Percentiles rank a stretch among this genome's conserved stretches.
phyloP scores from a whole-genome alignment of 345 rosid genomes.

The Geranium brycei region DNA sequence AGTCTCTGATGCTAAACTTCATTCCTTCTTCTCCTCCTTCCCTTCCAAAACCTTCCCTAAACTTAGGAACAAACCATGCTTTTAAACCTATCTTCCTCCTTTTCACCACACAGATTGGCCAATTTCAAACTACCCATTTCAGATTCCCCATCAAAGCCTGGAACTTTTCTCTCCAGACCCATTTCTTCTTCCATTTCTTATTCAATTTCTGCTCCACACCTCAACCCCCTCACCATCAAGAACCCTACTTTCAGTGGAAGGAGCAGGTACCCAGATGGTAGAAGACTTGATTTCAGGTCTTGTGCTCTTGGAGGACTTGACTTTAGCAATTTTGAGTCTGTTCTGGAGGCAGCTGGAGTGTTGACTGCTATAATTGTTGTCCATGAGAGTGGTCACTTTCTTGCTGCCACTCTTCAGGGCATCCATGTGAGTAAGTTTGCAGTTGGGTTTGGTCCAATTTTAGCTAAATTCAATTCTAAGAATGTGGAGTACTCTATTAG shows the following conservation, averaged over 20 bases:
- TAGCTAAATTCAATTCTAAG: constrained; percentile 72
- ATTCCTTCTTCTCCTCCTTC: neutral
- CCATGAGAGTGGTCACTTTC: constrained; percentile 82
- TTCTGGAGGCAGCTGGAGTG: constrained; percentile 65
- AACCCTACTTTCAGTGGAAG: constrained; percentile 24
- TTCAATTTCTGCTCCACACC: constrained; percentile 20
- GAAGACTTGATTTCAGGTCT: constrained; percentile 29
- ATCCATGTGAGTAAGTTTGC: constrained; percentile 96
- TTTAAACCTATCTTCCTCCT: constrained; percentile 38
- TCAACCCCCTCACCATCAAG: constrained; percentile 16
- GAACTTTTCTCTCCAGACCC: constrained; percentile 33
- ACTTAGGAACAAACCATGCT: constrained; percentile 38
- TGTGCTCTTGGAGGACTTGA: constrained; percentile 60
- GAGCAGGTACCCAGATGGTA: constrained; percentile 18
- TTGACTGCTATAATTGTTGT: constrained; percentile 80
- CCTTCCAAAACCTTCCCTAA: constrained; percentile 3
- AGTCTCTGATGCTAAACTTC: neutral
- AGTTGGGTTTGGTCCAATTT: constrained; percentile 84
- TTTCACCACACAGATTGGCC: constrained; percentile 22
- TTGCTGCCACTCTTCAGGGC: constrained; percentile 89
- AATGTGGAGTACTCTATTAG: constrained; percentile 82
- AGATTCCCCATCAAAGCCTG: constrained; percentile 31
- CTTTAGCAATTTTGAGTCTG: constrained; percentile 53
- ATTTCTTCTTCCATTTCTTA: constrained; percentile 13
- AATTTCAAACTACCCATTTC: constrained; percentile 26